Base-by-base conservation (phyloP, 2,329 filamentous ascomycete species). In the Penicillium griseofulvum region DNA sequence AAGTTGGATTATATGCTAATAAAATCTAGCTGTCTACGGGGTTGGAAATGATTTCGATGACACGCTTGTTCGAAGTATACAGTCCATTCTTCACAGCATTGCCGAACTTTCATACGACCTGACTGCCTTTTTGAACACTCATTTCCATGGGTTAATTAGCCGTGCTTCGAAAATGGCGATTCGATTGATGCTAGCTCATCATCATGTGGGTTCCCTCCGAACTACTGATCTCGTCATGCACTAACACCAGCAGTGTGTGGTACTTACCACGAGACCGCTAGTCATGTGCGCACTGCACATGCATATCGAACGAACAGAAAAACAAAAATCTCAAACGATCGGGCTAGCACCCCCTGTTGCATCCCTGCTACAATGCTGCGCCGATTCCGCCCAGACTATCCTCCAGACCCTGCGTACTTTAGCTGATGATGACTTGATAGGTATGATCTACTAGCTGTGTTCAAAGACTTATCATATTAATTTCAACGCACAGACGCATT, bases 401-500 rank as follows among this genome's bases (percentile, higher is more conserved):
- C 59, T 68, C 1, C 65, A 65, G 16, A 68, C 62, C 0, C 63
- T 66, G 17, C 63, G 64, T 44, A 62, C 55, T 10, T 39, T 65
- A 24, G 62, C 62, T 4, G 63, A 65, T 26, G 63, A 65, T 51
- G 63, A 65, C 28, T 49, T 65, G 19, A 52, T 65, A 38, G 63
- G 63, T 63, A 49, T 14, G 55, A 43, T 24, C 2, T 14, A 5
- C 11, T 41, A 11, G 29, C 11, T 41, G n/a, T 12, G 9, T 19
- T 4, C 9, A 19, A 8, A 16, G 5, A 11, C 9, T 6, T 2
- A 16, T 14, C 7, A 19, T 16, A 8, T 36, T 53, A 19, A 53
- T 31, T 41, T 10, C 2, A n/a, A 7, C 1, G 22, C 8, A 33
- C 24, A 66, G 71, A 73, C 36, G 70, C 74, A 1, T 76, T 76